Conservation (phyloP, 2,329 filamentous ascomycete genomes). For the Diaporthe longicolla region DNA sequence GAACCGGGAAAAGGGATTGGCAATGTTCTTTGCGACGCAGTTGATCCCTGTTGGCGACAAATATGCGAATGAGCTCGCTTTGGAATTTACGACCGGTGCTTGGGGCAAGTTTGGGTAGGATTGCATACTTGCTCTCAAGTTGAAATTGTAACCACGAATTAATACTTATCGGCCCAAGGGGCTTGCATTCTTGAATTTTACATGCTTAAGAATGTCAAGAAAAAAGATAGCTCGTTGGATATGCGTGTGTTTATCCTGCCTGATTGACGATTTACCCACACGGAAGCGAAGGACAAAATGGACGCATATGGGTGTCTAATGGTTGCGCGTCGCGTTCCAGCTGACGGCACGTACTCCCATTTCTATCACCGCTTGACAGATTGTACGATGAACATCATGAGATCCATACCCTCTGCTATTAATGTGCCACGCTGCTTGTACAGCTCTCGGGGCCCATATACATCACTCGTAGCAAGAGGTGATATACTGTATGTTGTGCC, state of each 20-base stretch:
- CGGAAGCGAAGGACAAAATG: no score
- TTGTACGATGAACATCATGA: neutral
- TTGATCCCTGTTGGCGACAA: neutral
- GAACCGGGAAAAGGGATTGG: constrained; percentile 8
- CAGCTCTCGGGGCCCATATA: no score
- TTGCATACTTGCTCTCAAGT: neutral
- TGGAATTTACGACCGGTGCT: constrained; percentile 13
- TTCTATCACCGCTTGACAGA: neutral
- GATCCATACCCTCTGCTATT: neutral
- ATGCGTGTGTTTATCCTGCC: no score
- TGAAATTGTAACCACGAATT: no score
- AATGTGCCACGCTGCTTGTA: neutral
- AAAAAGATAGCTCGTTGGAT: no score
- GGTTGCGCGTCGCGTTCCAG: neutral
- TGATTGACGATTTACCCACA: no score
- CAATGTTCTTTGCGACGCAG: constrained; percentile 4
- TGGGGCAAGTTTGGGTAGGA: neutral
- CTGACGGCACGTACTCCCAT: neutral
- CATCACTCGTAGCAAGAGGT: neutral
- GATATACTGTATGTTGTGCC: neutral
- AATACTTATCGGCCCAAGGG: no score
- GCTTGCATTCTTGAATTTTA: no score
- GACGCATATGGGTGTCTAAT: no score
- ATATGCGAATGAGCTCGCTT: neutral
- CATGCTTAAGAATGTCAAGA: no score